Evolutionary conservation across 2,329 filamentous ascomycete species (phyloP).

Genomic region (Cercospora sp.): DNA sequence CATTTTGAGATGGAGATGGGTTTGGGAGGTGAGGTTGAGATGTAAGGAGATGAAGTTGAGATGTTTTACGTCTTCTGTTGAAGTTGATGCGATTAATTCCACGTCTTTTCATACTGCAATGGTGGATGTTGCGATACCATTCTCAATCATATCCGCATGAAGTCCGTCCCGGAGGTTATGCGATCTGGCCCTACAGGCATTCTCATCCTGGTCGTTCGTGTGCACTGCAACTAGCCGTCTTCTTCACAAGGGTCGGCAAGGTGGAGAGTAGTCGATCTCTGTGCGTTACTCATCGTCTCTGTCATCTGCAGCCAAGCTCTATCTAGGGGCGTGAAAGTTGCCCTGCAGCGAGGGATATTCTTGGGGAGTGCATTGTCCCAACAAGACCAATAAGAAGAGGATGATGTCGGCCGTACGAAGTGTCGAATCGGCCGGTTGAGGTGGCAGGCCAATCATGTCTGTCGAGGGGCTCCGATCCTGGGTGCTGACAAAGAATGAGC

Average conservation of each 20-base stretch:
- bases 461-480: not conserved
- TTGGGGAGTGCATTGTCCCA: not conserved
- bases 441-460: not conserved
- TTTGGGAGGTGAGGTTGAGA: not conserved
- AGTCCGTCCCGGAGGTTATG: not conserved
- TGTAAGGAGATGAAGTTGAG: not conserved
- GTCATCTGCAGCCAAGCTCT: not conserved
- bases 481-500: not conserved
- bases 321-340: not conserved
- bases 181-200: not conserved
- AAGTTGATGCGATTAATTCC: not conserved
- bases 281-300: not conserved
- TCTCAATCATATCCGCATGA: not conserved
- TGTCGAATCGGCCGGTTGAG: not conserved
- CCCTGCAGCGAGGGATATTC: not conserved
- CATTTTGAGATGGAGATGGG: conserved; percentile 34
- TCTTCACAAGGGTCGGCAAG: not conserved
- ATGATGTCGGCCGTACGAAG: not conserved
- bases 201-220: not conserved
- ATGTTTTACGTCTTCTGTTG: not conserved
- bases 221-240: not conserved
- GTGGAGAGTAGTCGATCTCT: not conserved
- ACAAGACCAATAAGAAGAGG: not conserved
- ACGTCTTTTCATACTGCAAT: not conserved
- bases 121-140: not conserved